Base-by-base conservation (phyloP, 805 yeast genomes). In the Ogataea henricii region DNA sequence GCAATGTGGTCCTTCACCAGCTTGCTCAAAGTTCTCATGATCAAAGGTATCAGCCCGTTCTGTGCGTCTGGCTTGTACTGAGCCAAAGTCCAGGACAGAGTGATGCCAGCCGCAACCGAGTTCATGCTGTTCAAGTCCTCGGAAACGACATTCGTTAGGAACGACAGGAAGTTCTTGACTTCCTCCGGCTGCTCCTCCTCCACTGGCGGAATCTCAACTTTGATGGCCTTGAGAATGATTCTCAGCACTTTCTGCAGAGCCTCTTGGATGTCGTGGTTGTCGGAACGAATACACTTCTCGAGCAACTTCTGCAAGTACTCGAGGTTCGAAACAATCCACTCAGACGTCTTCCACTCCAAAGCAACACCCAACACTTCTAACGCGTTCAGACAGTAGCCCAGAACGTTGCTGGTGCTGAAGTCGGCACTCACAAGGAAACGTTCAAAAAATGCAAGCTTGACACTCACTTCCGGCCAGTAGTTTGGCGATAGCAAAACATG, bases 401-500 rank as follows among this genome's bases (percentile, higher is more conserved):
- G 64, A 34, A 87, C 76, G 51, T 83, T 83, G 29, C 82, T 77
- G 12, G 89, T 78, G 30, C 77, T 80, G 48, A 87, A 71, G 54
- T 92, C 97, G 47, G 88, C 82, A 25, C 88, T 83, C 16, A 87
- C 81, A 45, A 94, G 69, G 58, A 90, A 88, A 53, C 94, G 82
- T 56, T 94, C 99, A 62, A 94, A 94, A 66, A 88, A 90, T 1
- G 85, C 79, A 27, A 94, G 72, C 57, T 89, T 89, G 16, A 94
- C 90, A n/a, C 84, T 78, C 6, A 89, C 95, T 55, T 89, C 96
- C 0, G 89, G 77, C 98, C 98, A 92, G 51, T 79, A 81, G 0
- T 76, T 77, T 3, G 87, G 82, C 8, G 89, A 82, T 47, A 91
- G 70, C 12, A 92, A 71, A 45, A 82, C 83, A 45, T 87, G 83